These are phyloP conservation scores for Hymenoscyphus fructigenus DNA, from an alignment of 2,329 filamentous ascomycete genomes.

Conservation along the genomic window DNA sequence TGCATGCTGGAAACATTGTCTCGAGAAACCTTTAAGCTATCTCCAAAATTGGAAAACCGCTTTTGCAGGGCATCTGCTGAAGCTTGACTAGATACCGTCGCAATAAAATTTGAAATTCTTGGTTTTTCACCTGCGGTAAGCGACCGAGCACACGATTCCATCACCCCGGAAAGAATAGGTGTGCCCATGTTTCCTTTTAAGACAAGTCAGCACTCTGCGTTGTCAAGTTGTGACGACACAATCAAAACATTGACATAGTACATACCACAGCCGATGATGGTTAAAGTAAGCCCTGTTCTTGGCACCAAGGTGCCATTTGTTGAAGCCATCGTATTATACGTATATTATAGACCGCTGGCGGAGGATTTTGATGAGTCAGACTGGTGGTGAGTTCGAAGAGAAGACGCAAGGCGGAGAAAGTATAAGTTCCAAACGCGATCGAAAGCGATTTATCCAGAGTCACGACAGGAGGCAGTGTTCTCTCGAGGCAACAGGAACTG, in stretches of 20 bases:
- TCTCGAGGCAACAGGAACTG: background rate
- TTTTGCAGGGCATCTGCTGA: slow-evolving; percentile 39
- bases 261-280: slow-evolving; percentile 29
- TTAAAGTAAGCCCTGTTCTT: slow-evolving; percentile 19
- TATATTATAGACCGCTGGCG: background rate
- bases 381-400: background rate
- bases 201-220: background rate
- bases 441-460: too few species aligned
- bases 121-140: slow-evolving; percentile 18
- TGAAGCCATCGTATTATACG: background rate
- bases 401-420: background rate
- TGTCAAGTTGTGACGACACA: background rate
- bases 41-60: slow-evolving; percentile 35
- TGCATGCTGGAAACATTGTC: slow-evolving; percentile 69
- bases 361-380: slow-evolving; percentile 1
- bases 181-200: slow-evolving; percentile 32
- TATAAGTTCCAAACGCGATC: too few species aligned
- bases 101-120: slow-evolving; percentile 38
- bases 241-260: background rate
- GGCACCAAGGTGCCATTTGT: background rate
- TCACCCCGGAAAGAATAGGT: slow-evolving; percentile 31
- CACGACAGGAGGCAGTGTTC: too few species aligned
- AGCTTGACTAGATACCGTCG: slow-evolving; percentile 42
- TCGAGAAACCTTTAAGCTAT: slow-evolving; percentile 34
- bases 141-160: slow-evolving; percentile 23